Evolutionary conservation across 2,329 filamentous ascomycete species (phyloP), one percentile per base, ranked within the genome.

Genomic region (Fusarium oxysporum): DNA sequence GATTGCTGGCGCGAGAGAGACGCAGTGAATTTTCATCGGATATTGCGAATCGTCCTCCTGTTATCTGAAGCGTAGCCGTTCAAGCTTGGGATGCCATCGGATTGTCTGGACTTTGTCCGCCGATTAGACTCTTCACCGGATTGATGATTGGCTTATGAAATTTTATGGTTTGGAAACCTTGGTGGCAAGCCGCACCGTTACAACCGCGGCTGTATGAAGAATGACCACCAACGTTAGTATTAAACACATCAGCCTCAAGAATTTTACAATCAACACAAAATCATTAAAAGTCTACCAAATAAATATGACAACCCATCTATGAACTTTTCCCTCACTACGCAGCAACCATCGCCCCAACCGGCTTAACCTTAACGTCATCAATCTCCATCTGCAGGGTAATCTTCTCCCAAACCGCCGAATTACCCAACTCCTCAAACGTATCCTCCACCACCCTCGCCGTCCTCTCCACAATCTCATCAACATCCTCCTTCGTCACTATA

Each of bases 391-490:
- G 73, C 33, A 75, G 16, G 2, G 68, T 44, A 7, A 72, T 25
- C 68, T 76, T 76, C 8, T 76, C 73, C 73, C 68, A 74, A 3
- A 68, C 51, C 0, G 63, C 62, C 6, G 68, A 71, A 16, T 25
- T 59, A 4, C 48, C 16, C 21, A 76, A 51, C 30, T 74, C 71
- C 1, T 62, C 41, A 35, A 76, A 76, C 0, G 73, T 76, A 25
- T 76, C 73, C 37, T 71, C 57, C 5, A 76, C 37, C 1, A 76
- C 74, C 8, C 67, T 40, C 7, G 57, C 64, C 6, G 70, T 69
- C 5, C 74, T 65, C 14, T 73, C 61, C 6, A 76, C 72, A 37
- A 76, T 76, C 12, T 73, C 66, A 21, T 76, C 71, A 2, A 76
- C 43, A 35, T 76, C 74, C 6, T 41, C 25, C 40, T 73, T 44